phyloP scores from a whole-genome alignment of 208 protist genomes.

The Histomonas meleagridis region DNA sequence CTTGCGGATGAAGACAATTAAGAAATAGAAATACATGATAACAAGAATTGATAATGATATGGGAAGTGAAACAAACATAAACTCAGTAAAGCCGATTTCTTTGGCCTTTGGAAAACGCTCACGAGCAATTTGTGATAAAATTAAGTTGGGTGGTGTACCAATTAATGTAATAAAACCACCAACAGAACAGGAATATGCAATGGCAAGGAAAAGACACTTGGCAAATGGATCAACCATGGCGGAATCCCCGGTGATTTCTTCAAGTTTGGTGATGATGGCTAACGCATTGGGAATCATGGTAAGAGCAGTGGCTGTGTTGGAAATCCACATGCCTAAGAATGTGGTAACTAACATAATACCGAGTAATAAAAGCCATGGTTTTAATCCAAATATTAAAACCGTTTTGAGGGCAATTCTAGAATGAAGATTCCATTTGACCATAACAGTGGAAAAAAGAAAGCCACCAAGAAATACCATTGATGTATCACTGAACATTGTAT shows the following conservation, averaged over 20 bases:
- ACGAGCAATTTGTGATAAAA: slow-evolving; percentile 20
- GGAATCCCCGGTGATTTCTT: neutral
- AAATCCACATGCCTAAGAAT: slow-evolving; percentile 46
- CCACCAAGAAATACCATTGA: slow-evolving; percentile 45
- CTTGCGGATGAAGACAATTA: neutral
- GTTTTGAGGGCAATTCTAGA: slow-evolving; percentile 37
- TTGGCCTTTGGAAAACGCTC: neutral
- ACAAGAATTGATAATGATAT: neutral
- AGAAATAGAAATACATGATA: neutral
- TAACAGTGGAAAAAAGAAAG: slow-evolving; percentile 42
- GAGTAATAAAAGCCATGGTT: slow-evolving; percentile 40
- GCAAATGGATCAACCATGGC: neutral
- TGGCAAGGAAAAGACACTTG: neutral
- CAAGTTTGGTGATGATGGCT: slow-evolving; percentile 22
- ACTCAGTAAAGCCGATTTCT: neutral
- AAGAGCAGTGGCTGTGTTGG: slow-evolving; percentile 41
- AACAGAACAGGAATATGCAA: neutral
- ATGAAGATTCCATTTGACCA: slow-evolving; percentile 41
- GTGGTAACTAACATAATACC: slow-evolving; percentile 39
- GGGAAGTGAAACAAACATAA: slow-evolving; percentile 25
- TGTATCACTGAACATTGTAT: slow-evolving; percentile 44
- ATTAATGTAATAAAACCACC: slow-evolving; percentile 45
- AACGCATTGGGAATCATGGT: slow-evolving; percentile 11
- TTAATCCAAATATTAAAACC: slow-evolving; percentile 31
- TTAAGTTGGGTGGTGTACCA: slow-evolving; percentile 48